These are phyloP conservation scores for Chaetomium strumarium DNA, from an alignment of 2,329 filamentous ascomycete species.

Conservation along the genomic window DNA sequence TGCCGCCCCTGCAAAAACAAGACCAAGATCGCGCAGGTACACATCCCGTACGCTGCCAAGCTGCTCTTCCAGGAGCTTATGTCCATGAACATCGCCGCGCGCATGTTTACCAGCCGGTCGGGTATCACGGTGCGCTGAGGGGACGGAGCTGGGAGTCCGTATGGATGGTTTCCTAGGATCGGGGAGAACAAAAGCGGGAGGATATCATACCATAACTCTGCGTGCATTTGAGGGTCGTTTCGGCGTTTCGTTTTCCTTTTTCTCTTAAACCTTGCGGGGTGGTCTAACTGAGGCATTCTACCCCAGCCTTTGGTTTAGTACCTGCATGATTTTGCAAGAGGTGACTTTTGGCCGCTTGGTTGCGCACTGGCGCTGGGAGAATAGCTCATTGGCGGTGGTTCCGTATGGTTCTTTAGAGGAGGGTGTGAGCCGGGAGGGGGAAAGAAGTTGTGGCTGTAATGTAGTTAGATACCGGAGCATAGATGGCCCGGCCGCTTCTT, in stretches of 20 bases:
- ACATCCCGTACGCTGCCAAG: slow-evolving; percentile 97
- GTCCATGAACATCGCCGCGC: slow-evolving; percentile 95
- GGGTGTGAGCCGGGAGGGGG: no score
- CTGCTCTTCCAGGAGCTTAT: slow-evolving; percentile 96
- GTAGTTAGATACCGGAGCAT: no score
- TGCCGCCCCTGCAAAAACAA: slow-evolving; percentile 98
- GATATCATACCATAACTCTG: neutral
- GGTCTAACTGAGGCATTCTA: neutral
- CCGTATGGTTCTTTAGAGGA: no score
- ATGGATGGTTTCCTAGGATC: neutral
- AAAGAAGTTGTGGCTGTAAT: no score
- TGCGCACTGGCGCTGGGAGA: neutral
- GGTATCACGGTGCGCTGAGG: slow-evolving; percentile 64
- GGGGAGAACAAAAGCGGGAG: neutral
- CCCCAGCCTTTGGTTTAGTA: slow-evolving; percentile 7
- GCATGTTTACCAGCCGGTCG: slow-evolving; percentile 89
- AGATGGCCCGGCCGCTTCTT: no score
- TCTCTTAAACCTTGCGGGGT: neutral
- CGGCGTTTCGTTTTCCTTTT: slow-evolving; percentile 11
- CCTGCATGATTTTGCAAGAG: neutral
- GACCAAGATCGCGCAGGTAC: slow-evolving; percentile 94
- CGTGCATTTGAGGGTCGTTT: slow-evolving; percentile 11
- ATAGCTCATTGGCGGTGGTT: no score
- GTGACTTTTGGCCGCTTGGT: neutral
- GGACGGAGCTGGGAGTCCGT: neutral